Evolutionary conservation across 2,329 filamentous ascomycete species (phyloP).

Genomic region (Venturia oleaginea): DNA sequence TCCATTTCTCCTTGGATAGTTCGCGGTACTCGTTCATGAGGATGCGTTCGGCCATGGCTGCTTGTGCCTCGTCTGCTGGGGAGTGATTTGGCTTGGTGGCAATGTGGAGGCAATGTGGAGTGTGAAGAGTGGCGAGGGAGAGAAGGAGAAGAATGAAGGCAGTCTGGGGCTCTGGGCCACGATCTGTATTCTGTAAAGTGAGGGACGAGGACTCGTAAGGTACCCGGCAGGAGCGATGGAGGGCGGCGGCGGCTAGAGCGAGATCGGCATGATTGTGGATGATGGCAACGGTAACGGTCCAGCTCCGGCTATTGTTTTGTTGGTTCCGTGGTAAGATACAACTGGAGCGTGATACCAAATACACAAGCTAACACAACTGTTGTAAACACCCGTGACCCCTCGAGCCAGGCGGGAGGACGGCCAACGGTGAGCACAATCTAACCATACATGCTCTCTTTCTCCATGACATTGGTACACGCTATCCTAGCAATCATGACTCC

Average conservation of each 20-base stretch:
- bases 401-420: not conserved
- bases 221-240: not conserved
- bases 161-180: too few relatives aligned
- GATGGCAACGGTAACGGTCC: not conserved
- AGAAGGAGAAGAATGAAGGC: not conserved
- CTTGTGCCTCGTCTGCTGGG: not conserved
- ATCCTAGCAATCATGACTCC: constrained; percentile 4
- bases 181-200: too few relatives aligned
- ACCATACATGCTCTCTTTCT: not conserved
- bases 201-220: too few relatives aligned
- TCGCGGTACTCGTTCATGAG: constrained; percentile 82
- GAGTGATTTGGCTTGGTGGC: not conserved
- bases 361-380: too few relatives aligned
- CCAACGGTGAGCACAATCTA: too few relatives aligned
- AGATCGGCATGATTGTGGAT: not conserved
- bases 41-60: constrained; percentile 56
- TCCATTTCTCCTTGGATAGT: constrained; percentile 85
- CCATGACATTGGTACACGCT: not conserved
- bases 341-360: too few relatives aligned
- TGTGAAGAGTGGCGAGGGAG: not conserved
- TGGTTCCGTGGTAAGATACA: not conserved
- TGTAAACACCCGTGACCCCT: not conserved
- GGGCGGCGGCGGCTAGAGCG: not conserved
- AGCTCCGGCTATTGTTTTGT: not conserved
- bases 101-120: not conserved